Evolutionary conservation across 768 basidiomycete species (phyloP), one percentile per base, ranked within the genome.

Genomic region (Cystobasidium ongulense): DNA sequence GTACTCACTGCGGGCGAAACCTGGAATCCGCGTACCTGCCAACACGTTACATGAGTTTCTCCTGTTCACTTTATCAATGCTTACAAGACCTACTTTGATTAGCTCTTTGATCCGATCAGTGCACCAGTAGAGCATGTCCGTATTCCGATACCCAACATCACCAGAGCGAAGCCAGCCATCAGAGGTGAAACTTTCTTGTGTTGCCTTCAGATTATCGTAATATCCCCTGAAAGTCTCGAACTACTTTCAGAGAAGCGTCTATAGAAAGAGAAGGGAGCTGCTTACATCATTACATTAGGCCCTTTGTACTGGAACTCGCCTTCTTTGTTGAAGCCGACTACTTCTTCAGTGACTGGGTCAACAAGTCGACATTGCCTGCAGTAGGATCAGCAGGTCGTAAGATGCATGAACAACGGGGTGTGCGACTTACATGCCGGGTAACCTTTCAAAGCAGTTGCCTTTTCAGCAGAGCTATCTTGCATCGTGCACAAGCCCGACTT

Each of bases 141-240:
- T 21, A 73, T 74, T 65, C 5, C 65, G 31, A 31, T 68, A 52
- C 1, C 54, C 66, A 25, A 57, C 27, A 43, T 74, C 73, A 1
- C 73, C 73, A 10, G 73, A 68, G 33, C 39, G 65, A 25, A 67
- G 50, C 63, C 63, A 74, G 17, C 73, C 73, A 29, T 74, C 67
- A 4, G 13, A 2, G 8, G 39, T 72, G 41, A 68, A 74, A 21
- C 25, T 27, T 1, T 74, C 73, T 39, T 7, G n/a, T 72, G 33
- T 72, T 7, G 73, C 73, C 25, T 70, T 1, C 7, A 27, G 57
- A 53, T 77, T 77, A 35, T 74, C 72, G 57, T 74, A 70, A 63
- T 78, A 78, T 18, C 77, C 77, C 23, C 50, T 81, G 70, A 85
- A n/a, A n/a, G n/a, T n/a, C n/a, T n/a, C n/a, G n/a, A n/a, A n/a